A percentile compares a stretch with the other conserved stretches of the same genome.
These are phyloP conservation scores for Quercus rubra DNA, from an alignment of 306 rosid species.

Conservation along the genomic window DNA sequence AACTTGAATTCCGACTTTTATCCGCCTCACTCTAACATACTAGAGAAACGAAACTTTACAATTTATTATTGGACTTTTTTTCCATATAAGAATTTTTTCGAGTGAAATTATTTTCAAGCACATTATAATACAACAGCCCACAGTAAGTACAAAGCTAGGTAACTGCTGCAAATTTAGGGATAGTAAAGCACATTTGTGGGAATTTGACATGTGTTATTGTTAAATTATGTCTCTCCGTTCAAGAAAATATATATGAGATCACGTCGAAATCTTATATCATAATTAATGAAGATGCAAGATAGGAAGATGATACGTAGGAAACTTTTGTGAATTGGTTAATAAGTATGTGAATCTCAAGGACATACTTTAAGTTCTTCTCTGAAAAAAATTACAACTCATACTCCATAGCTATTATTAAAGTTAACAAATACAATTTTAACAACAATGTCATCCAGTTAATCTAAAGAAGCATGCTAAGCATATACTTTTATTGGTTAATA, in stretches of 20 bases:
- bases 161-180: conserved; percentile 4
- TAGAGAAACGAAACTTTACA: not conserved
- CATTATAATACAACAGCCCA: not conserved
- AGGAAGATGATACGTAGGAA: not conserved
- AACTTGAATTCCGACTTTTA: rapidly evolving
- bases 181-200: not conserved
- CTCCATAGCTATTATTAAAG: too few species aligned
- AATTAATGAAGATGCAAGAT: not conserved
- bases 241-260: too few species aligned
- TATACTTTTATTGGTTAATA: too few species aligned
- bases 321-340: too few species aligned
- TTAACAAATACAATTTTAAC: too few species aligned
- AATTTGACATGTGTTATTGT: not conserved
- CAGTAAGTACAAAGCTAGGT: not conserved
- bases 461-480: too few species aligned
- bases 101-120: not conserved
- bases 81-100: not conserved
- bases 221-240: not conserved
- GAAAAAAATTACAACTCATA: too few species aligned
- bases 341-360: too few species aligned
- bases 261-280: too few species aligned
- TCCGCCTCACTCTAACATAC: not conserved
- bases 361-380: too few species aligned
- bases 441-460: too few species aligned
- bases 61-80: not conserved